Base-by-base conservation (phyloP, 306 rosid genomes). In the Glycine soja region DNA sequence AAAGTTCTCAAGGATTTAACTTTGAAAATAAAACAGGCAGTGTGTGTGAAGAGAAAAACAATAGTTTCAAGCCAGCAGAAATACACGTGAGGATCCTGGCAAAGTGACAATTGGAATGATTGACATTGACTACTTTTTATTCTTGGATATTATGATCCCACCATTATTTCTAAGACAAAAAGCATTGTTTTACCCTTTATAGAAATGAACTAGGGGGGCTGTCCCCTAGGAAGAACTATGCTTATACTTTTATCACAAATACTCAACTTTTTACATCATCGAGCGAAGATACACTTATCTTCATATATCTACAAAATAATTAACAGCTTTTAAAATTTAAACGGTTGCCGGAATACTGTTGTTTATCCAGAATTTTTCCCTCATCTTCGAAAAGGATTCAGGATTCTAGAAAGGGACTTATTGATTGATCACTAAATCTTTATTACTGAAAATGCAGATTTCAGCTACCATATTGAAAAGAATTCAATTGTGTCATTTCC, bases 181-280 rank as follows among this genome's bases (percentile, higher is more conserved):
- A 63, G 54, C 40, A 66, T 48, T 74, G 47, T 73, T 58, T 65
- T 80, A 38, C 58, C 13, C 54, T 72, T 73, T 79, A 36, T 51
- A 66, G 52, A 65, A 54, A 66, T 57, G 42, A 67, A 73, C n/a
- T 54, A 56, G 72, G 82, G 82, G 61, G 51, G 45, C 2, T 47
- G 83, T 40, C 66, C 73, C 76, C n/a, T 78, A 38, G 66, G 80
- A 73, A 74, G 78, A 78, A 64, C 64, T 73, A 56, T 66, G 80
- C 51, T 65, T 56, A 64, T 64, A 59, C 86, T 83, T 80, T 79
- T 65, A 56, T 48, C 65, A 38, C 67, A 77, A 34, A 63, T 71
- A 30, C 78, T 70, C 30, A 71, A 56, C 52, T 56, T 64, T 76
- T 68, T 83, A 78, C 82, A 24, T 24, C 30, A 24, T 24, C 30